Evolutionary conservation across 345 rosid genomes (phyloP), one percentile per base, ranked within the genome.

Genomic region (Lepidium aucheri): DNA sequence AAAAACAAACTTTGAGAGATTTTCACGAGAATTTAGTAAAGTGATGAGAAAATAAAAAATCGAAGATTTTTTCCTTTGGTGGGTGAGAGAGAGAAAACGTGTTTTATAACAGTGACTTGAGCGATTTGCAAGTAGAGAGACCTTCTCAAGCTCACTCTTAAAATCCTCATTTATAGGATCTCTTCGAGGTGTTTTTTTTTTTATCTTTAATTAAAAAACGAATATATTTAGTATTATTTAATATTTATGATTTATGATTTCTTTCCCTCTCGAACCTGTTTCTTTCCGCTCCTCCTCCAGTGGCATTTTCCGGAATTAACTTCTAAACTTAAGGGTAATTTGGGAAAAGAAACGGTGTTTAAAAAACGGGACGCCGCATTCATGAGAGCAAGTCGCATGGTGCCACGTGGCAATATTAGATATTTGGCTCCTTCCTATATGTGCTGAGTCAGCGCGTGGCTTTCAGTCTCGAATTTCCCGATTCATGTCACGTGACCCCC

Each of bases 401-500:
- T 5, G 80, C 73, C 85, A 85, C 86, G 84, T 85, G 62, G 61
- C 13, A 0, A 0, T 0, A 7, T 2, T 7, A 67, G 67, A 77
- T 18, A 71, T 69, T 43, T 17, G 13, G 13, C 11, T 20, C 38
- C 62, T 60, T 62, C 62, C 65, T 32, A 51, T 68, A 58, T 38
- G 35, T 65, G 86, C 79, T 79, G 84, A 81, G 56, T 79, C 83
- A 77, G 82, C 81, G 47, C 34, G 36, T 34, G 75, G 22, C 60
- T 56, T 20, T 22, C 74, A 66, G 38, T 74, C 77, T 87, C 68
- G 88, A 69, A 36, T 18, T 60, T 55, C 34, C 79, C 68, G 80
- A 74, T 60, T 49, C 73, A 57, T 53, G 77, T 79, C 93, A 91
- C 89, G 90, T 88, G 96, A 85, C 79, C 68, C 84, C 87, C 94